Evolutionary conservation across 78 protist genomes (phyloP), one percentile per base, ranked within the genome.

Genomic region (Dictyostelium capitatum): DNA sequence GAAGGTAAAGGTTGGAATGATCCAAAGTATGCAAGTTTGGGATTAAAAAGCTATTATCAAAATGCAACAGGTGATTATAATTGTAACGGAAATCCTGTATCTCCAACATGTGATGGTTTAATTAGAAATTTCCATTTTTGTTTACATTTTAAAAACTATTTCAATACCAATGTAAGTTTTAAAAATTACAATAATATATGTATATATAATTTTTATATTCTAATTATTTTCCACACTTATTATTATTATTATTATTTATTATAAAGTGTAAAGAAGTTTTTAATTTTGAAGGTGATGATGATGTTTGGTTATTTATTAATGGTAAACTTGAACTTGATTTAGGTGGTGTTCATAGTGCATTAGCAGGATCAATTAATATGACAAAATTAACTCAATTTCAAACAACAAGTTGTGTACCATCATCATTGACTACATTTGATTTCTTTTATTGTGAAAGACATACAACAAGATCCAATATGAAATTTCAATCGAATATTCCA

Each of bases 381-480:
- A 41, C 72, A 23, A 64, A 64, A 50, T 43, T 0, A 47, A 30
- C 5, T 0, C 2, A 19, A 70, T 47, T n/a, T 5, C 37, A 25
- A 10, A 5, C 15, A 30, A 10, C 8, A 64, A 57, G 0, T 12
- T 23, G 4, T 23, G 23, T 57, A 9, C 23, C 11, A 25, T 28
- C 20, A 14, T 0, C 28, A 41, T 28, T 30, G 12, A 17, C n/a
- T 79, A 92, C 65, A 50, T 75, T 91, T 17, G 95, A 91, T 62
- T 82, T 91, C 72, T 91, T 91, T 46, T 91, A 83, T 70, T 91
- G 95, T 74, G 95, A 91, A 67, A 82, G 95, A 53, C 95, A 91
- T 11, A 91, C 95, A 17, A 12, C 51, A 54, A 64, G 78, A 7
- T 91, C 95, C 3, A 82, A 17, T 43, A 77, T 82, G 25, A 6